phyloP scores from a whole-genome alignment of 2,329 filamentous ascomycete species.

The Colletotrichum navitas region DNA sequence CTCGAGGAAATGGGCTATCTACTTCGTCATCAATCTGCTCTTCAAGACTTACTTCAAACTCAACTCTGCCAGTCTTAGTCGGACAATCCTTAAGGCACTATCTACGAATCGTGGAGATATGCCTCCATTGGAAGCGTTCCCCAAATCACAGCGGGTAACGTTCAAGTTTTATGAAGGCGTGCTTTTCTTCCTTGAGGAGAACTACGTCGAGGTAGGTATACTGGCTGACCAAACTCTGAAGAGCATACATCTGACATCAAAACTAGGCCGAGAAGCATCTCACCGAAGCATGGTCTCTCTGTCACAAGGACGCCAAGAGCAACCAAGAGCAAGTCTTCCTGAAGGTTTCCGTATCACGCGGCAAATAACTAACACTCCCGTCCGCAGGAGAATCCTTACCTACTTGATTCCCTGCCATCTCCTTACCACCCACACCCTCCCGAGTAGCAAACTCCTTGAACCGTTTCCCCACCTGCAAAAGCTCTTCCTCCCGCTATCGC shows the following conservation, averaged over 20 bases:
- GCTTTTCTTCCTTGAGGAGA: slow-evolving; percentile 93
- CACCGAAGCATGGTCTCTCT: slow-evolving; percentile 84
- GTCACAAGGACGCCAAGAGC: slow-evolving; percentile 76
- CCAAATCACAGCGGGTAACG: slow-evolving; percentile 90
- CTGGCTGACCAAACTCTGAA: too few species aligned
- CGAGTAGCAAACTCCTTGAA: slow-evolving; percentile 76
- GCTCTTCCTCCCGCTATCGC: slow-evolving; percentile 82
- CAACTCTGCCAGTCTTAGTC: slow-evolving; percentile 88
- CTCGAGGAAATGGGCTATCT: slow-evolving; percentile 97
- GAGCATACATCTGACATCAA: slow-evolving; percentile 1
- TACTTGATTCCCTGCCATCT: slow-evolving; percentile 96
- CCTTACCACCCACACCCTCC: slow-evolving; percentile 87
- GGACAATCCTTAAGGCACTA: slow-evolving; percentile 89
- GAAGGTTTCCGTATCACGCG: neutral
- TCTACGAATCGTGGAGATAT: slow-evolving; percentile 83
- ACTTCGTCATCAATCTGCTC: slow-evolving; percentile 91
- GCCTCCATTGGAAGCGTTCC: slow-evolving; percentile 82
- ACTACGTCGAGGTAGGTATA: slow-evolving; percentile 78
- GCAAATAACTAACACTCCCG: slow-evolving; percentile 22
- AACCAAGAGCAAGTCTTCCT: slow-evolving; percentile 81
- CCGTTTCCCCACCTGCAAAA: slow-evolving; percentile 81
- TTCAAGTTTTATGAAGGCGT: slow-evolving; percentile 98
- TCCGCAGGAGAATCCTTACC: slow-evolving; percentile 82
- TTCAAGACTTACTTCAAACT: slow-evolving; percentile 99
- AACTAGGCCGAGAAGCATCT: slow-evolving; percentile 83